These are phyloP conservation scores for Spathaspora boniae DNA, from an alignment of 805 yeast species.

Conservation along the genomic window DNA sequence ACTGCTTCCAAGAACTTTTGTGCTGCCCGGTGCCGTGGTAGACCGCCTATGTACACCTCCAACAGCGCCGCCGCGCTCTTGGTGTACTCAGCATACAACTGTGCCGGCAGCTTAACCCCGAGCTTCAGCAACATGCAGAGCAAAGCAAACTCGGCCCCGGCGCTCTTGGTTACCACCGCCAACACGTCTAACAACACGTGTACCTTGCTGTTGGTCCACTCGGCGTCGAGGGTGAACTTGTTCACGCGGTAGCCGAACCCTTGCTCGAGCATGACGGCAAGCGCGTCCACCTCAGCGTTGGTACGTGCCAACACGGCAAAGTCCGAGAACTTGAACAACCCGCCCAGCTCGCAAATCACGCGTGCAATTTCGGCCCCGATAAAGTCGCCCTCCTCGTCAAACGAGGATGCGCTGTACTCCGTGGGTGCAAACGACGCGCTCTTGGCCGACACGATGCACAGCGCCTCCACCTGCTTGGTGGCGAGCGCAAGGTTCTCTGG, in stretches of 20 bases:
- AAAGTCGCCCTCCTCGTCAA: constrained; percentile 39
- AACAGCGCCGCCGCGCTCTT: not conserved
- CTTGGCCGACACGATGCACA: constrained; percentile 14
- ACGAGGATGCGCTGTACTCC: constrained; percentile 13
- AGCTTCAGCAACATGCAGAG: constrained; percentile 23
- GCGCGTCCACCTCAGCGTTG: constrained; percentile 44
- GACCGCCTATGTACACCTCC: not conserved
- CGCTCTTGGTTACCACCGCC: constrained; percentile 34
- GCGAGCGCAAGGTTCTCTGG: constrained; percentile 53
- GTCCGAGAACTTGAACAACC: constrained; percentile 42
- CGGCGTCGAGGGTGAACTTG: constrained; percentile 44
- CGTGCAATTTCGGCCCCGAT: constrained; percentile 43
- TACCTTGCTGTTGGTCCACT: constrained; percentile 48
- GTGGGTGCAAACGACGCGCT: constrained; percentile 22
- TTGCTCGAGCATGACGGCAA: constrained; percentile 33
- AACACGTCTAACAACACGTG: constrained; percentile 48
- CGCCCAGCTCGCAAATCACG: constrained; percentile 39
- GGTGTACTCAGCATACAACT: not conserved
- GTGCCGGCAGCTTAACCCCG: constrained; percentile 10
- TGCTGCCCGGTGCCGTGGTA: too few relatives aligned
- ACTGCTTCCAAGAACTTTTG: constrained; percentile 13
- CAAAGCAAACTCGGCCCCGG: constrained; percentile 31
- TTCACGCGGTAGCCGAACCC: constrained; percentile 39
- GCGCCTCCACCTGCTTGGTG: constrained; percentile 17
- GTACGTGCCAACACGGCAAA: constrained; percentile 52